Evolutionary conservation across 1,284 basidiomycete species (phyloP).

Genomic region (Anthracocystis walkeri): DNA sequence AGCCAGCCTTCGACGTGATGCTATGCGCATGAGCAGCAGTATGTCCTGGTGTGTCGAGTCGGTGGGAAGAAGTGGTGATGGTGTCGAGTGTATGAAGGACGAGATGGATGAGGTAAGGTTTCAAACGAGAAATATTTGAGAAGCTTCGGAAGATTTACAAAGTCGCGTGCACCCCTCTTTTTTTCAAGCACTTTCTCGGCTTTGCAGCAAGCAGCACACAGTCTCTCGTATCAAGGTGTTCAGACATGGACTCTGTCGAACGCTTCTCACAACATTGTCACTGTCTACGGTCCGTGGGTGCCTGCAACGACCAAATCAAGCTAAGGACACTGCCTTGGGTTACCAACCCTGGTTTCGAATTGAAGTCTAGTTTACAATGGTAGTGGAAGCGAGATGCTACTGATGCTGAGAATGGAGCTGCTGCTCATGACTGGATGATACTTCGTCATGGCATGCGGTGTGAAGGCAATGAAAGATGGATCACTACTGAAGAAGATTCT

Average conservation of each 20-base stretch:
- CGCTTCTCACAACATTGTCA: neutral
- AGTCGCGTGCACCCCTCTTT: constrained; percentile 31
- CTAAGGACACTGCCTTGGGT: neutral
- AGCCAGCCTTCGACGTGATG: neutral
- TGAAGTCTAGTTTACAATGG: constrained; percentile 36
- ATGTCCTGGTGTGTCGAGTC: neutral
- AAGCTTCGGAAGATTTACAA: constrained; percentile 17
- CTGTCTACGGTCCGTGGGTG: neutral
- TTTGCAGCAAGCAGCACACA: neutral
- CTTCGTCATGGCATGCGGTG: neutral
- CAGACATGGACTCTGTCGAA: no score
- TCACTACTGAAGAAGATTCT: neutral
- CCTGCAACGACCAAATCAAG: neutral
- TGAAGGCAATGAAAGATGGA: neutral
- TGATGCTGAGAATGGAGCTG: neutral
- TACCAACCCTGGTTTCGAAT: constrained; percentile 9
- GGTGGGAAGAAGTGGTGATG: neutral
- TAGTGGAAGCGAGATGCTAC: constrained; percentile 9
- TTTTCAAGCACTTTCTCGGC: neutral
- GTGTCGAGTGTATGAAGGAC: neutral
- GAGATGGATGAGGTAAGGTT: constrained; percentile 26
- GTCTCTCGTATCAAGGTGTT: neutral
- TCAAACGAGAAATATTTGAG: neutral
- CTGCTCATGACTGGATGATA: no score
- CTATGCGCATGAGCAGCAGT: neutral